Base-by-base conservation (phyloP, 2,329 filamentous ascomycete species). In the Coniochaeta pulveracea region DNA sequence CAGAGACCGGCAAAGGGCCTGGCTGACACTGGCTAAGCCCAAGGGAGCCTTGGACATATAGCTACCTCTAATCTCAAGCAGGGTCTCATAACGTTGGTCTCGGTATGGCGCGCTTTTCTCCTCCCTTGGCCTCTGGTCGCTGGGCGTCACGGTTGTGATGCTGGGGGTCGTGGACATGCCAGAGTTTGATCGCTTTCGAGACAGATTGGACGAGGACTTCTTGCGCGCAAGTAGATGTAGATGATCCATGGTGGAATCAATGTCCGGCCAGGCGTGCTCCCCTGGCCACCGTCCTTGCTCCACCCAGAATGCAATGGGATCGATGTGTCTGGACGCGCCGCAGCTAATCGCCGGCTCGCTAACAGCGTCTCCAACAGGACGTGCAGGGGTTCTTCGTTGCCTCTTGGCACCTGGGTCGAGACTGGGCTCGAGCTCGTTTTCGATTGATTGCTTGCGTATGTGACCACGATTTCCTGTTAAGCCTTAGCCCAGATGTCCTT, bases 101-200 rank as follows among this genome's bases (percentile, higher is more conserved):
- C 39, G 26, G 35, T 61, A 61, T 11, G 37, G 47, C 6, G 51
- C 43, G 40, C 47, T 59, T 43, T 58, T 60, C 40, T 45, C 49
- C 33, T 56, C 55, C 28, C 52, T 52, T 35, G 43, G 47, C 46
- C 41, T 55, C 43, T 56, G 45, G 44, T 59, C 53, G 40, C 52
- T 57, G 4, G 51, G 43, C 18, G 51, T 56, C 15, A 22, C 10
- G 15, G 4, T 10, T 8, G 14, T 19, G 6, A n/a, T n/a, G n/a
- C n/a, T n/a, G n/a, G n/a, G n/a, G n/a, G n/a, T n/a, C 21, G 21
- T 23, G 21, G 33, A 22, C 14, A 18, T 26, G 16, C 18, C 19
- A 24, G 26, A 18, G 12, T 29, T 12, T 11, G 26, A 35, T 30
- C 19, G 16, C 9, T 35, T 35, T 8, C 8, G 21, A n/a, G 21